Conservation (phyloP, 179 eudicot genomes). For the Spinacia oleracea region DNA sequence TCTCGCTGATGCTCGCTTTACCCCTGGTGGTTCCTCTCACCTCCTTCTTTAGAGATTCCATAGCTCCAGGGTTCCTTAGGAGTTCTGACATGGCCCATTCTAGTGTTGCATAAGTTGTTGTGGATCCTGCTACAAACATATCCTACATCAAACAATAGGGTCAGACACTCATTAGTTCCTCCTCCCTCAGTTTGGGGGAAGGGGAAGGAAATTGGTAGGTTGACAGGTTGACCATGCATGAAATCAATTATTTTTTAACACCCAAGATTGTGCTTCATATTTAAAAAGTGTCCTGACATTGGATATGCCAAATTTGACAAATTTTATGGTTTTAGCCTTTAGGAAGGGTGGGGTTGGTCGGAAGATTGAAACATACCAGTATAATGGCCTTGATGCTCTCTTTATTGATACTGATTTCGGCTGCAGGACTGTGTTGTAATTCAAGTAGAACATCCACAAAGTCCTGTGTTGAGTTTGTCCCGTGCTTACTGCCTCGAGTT, state of each 20-base stretch:
- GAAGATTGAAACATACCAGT: constrained; percentile 24
- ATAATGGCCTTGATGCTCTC: constrained; percentile 39
- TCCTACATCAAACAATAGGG: constrained; percentile 21
- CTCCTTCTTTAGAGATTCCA: constrained; percentile 39
- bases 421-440: constrained; percentile 16
- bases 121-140: constrained; percentile 54
- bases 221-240: background rate
- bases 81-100: constrained; percentile 69
- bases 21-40: constrained; percentile 29
- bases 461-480: constrained; percentile 17
- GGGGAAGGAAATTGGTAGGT: background rate
- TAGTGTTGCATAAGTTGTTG: constrained; percentile 42
- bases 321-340: background rate
- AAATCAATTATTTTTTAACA: background rate
- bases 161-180: background rate
- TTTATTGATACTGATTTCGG: constrained; percentile 11
- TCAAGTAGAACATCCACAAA: constrained; percentile 36
- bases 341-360: background rate
- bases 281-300: background rate
- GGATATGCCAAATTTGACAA: background rate
- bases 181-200: background rate
- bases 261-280: background rate
- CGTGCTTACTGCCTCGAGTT: background rate
- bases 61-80: constrained; percentile 34
- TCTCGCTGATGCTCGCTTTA: constrained; percentile 33